These are phyloP conservation scores for Linnemannia exigua DNA, from an alignment of 192 early-diverging fungal species.

Conservation along the genomic window DNA sequence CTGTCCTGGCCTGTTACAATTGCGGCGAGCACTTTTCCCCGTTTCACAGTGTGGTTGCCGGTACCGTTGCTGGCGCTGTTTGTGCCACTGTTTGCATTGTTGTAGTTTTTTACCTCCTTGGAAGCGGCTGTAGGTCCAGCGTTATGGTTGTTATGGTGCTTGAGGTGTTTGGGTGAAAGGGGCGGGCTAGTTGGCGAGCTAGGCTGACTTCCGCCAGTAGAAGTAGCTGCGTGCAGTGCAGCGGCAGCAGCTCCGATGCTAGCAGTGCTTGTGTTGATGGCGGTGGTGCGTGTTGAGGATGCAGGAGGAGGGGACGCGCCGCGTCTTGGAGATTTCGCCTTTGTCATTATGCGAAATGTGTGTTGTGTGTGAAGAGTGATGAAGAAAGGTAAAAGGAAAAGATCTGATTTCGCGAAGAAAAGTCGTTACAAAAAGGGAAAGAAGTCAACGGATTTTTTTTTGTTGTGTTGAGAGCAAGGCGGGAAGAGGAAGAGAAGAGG, in stretches of 20 bases:
- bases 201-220: not conserved
- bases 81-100: not conserved
- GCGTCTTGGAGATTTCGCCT: constrained; percentile 38
- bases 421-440: not conserved
- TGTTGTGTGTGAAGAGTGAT: not conserved
- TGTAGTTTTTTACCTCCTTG: constrained; percentile 19
- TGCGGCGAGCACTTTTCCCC: not conserved
- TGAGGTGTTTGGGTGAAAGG: constrained; percentile 7
- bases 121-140: not conserved
- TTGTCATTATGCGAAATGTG: constrained; percentile 35
- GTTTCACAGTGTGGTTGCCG: no score
- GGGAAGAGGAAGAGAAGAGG: not conserved
- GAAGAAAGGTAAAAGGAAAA: not conserved
- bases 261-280: not conserved
- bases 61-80: no score
- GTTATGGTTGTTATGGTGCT: not conserved
- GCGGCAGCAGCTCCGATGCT: not conserved
- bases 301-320: not conserved
- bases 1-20: not conserved
- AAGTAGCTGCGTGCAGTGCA: constrained; percentile 21
- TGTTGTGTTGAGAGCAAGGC: not conserved
- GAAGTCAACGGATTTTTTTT: constrained; percentile 2
- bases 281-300: not conserved
- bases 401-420: not conserved
- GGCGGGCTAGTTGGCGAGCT: constrained; percentile 9